Conservation (phyloP, 768 basidiomycete genomes). For the Auriscalpium microsporum region DNA sequence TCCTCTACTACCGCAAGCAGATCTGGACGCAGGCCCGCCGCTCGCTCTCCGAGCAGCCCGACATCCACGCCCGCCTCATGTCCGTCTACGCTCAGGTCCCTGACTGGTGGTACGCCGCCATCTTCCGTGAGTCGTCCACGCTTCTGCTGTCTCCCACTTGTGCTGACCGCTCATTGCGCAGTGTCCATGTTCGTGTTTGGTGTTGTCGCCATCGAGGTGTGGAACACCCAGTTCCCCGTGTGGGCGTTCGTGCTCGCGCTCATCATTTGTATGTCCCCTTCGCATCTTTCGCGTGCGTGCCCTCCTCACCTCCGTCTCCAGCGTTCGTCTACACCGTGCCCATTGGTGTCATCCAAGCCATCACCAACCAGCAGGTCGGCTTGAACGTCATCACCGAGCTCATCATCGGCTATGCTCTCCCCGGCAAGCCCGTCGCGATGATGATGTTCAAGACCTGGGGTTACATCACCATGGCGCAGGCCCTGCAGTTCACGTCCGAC, state of each 20-base stretch:
- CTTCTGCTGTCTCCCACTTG: neutral
- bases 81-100: conserved; percentile 66
- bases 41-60: conserved; percentile 70
- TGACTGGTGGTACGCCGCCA: conserved; percentile 73
- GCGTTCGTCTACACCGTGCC: conserved; percentile 41
- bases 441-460: conserved; percentile 87
- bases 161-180: conserved; percentile 8
- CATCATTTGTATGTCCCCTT: conserved; percentile 36
- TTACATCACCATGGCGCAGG: conserved; percentile 63
- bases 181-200: conserved; percentile 61
- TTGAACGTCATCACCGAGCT: conserved; percentile 75
- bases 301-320: neutral
- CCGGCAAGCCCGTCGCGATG: conserved; percentile 71
- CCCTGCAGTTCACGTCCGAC: conserved; percentile 61
- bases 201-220: conserved; percentile 59
- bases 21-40: conserved; percentile 65
- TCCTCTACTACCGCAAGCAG: conserved; percentile 71
- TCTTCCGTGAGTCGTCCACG: conserved; percentile 35
- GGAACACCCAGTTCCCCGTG: conserved; percentile 67
- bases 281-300: neutral
- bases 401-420: conserved; percentile 71
- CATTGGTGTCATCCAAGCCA: conserved; percentile 54
- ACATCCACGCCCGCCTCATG: conserved; percentile 83
- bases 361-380: conserved; percentile 74
- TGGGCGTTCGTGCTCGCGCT: conserved; percentile 68